A percentile compares a stretch with the other conserved stretches of the same genome.
Conservation (phyloP, 2,329 filamentous ascomycete species). For the Sphaerulina musiva region DNA sequence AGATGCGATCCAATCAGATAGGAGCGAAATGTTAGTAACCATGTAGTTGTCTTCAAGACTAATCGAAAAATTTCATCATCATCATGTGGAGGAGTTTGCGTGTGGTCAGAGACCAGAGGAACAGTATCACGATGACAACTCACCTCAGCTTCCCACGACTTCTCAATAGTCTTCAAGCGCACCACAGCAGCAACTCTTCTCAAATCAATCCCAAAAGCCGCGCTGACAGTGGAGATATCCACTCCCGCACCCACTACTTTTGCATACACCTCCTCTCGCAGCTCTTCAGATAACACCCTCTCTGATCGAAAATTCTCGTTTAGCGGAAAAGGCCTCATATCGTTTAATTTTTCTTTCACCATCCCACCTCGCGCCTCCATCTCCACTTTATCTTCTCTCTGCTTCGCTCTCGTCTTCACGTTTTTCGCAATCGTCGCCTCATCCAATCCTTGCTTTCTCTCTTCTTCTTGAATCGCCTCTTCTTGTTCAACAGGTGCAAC, state of each 20-base stretch:
- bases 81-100: slow-evolving; percentile 45
- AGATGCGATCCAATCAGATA: slow-evolving; percentile 54
- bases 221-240: slow-evolving; percentile 69
- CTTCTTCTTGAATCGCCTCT: slow-evolving; percentile 15
- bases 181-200: slow-evolving; percentile 79
- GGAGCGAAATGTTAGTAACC: slow-evolving; percentile 78
- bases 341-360: slow-evolving; percentile 23
- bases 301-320: slow-evolving; percentile 67
- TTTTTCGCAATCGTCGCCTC: slow-evolving; percentile 19
- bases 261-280: slow-evolving; percentile 67
- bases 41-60: slow-evolving; percentile 98
- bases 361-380: slow-evolving; percentile 19
- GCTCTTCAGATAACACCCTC: slow-evolving; percentile 64
- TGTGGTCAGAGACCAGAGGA: too few relatives aligned
- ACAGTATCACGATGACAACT: slow-evolving; percentile 35
- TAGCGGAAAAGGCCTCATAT: slow-evolving; percentile 60
- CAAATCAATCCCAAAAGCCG: slow-evolving; percentile 71
- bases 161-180: slow-evolving; percentile 78
- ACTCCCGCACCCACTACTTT: slow-evolving; percentile 60
- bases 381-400: slow-evolving; percentile 21
- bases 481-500: slow-evolving; percentile 31
- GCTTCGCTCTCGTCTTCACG: slow-evolving; percentile 14
- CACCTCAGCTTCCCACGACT: slow-evolving; percentile 69
- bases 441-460: slow-evolving; percentile 22
- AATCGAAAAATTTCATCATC: slow-evolving; percentile 83